Evolutionary conservation across 768 basidiomycete species (phyloP).

Genomic region (Cystofilobasidium bisporidii): DNA sequence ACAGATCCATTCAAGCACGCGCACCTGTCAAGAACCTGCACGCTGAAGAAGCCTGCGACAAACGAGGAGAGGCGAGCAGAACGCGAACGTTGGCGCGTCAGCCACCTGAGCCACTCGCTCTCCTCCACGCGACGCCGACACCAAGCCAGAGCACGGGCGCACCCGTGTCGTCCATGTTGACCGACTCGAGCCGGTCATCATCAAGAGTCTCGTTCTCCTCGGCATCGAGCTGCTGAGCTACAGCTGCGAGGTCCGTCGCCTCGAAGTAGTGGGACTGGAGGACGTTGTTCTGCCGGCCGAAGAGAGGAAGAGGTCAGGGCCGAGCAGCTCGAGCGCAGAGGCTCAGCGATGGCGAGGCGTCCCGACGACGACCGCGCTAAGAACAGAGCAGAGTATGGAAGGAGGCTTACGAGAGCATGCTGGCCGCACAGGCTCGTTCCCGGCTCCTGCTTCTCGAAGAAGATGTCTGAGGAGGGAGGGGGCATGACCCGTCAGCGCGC

Average conservation of each 20-base stretch:
- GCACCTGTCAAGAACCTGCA: constrained; percentile 11
- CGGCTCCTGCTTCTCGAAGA: constrained; percentile 22
- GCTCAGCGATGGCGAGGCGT: too few species aligned
- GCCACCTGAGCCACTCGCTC: too few species aligned
- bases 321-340: not conserved
- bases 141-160: not conserved
- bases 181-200: constrained; percentile 65
- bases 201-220: constrained; percentile 62
- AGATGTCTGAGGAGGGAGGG: constrained; percentile 9
- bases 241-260: constrained; percentile 20
- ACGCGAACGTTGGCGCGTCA: too few species aligned
- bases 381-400: too few species aligned
- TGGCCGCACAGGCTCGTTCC: constrained; percentile 22
- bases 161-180: constrained; percentile 36
- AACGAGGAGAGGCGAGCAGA: not conserved
- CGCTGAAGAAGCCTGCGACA: constrained; percentile 15
- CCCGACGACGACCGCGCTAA: too few species aligned
- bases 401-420: not conserved
- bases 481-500: not conserved
- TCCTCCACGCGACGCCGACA: too few species aligned
- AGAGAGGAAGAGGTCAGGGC: not conserved
- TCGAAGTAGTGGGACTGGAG: constrained; percentile 23
- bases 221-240: constrained; percentile 25
- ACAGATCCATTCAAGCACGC: not conserved
- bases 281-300: constrained; percentile 21